Evolutionary conservation across 2,329 filamentous ascomycete genomes (phyloP).

Genomic region (Ophiostoma pallidulum): DNA sequence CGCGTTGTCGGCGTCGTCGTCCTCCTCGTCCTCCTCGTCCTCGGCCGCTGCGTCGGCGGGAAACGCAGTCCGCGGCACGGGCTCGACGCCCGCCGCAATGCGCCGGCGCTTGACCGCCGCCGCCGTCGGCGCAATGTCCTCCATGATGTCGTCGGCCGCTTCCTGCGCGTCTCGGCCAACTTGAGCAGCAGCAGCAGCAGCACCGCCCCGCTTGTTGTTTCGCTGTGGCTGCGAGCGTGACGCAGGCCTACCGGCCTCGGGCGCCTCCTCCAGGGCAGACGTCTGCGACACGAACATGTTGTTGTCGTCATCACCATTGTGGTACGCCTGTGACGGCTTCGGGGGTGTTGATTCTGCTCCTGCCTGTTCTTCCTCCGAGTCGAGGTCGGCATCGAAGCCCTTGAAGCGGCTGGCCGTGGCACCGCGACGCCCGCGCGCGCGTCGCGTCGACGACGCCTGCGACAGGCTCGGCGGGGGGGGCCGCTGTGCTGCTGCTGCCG

Average conservation of each 20-base stretch:
- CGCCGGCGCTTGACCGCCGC: conserved; percentile 71
- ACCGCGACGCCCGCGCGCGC: conserved; percentile 10
- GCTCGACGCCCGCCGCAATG: conserved; percentile 47
- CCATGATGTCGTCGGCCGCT: conserved; percentile 44
- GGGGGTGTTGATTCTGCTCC: background rate
- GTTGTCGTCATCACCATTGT: conserved; percentile 1
- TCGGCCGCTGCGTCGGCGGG: conserved; percentile 19
- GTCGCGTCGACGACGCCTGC: conserved; percentile 13
- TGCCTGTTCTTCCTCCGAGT: conserved; percentile 26
- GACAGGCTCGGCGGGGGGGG: conserved; percentile 19
- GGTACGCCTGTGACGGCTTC: background rate
- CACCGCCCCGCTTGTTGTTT: conserved; percentile 4
- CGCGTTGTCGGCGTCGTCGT: conserved; percentile 12
- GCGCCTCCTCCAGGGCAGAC: background rate
- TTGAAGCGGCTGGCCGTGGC: conserved; percentile 50
- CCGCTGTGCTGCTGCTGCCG: background rate
- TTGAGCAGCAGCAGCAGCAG: background rate
- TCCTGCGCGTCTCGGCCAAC: background rate
- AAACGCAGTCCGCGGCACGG: conserved; percentile 23
- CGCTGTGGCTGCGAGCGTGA: conserved; percentile 16
- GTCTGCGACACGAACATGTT: conserved; percentile 7
- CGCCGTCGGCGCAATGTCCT: conserved; percentile 65
- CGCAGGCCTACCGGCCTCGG: background rate
- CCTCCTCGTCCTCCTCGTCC: conserved; percentile 16
- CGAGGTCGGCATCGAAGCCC: conserved; percentile 51